Evolutionary conservation across 768 basidiomycete species (phyloP).

Genomic region (Hericium erinaceus): DNA sequence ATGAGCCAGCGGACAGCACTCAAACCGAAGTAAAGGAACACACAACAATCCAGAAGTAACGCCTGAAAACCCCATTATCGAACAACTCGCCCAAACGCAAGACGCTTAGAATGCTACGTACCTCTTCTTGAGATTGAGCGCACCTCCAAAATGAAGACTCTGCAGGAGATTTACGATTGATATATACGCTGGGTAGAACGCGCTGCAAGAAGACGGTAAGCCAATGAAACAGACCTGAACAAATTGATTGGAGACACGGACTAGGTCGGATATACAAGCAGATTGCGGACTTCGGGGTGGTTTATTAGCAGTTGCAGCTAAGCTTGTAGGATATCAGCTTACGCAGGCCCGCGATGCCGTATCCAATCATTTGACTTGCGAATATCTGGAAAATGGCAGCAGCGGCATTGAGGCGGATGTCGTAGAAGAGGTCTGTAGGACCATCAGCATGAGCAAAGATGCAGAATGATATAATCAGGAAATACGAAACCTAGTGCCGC

Average conservation of each 20-base stretch:
- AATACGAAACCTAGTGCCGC: conserved; percentile 39
- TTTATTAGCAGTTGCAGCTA: neutral
- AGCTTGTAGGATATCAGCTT: conserved; percentile 1
- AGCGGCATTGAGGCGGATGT: conserved; percentile 36
- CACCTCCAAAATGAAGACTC: conserved; percentile 40
- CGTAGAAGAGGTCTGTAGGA: conserved; percentile 39
- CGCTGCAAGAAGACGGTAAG: conserved; percentile 13
- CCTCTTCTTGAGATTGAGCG: conserved; percentile 40
- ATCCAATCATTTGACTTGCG: conserved; percentile 33
- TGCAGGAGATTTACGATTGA: conserved; percentile 44
- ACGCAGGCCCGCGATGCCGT: conserved; percentile 23
- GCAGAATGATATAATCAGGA: neutral
- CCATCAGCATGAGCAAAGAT: neutral
- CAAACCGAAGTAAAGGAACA: conserved; percentile 3
- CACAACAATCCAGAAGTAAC: conserved; percentile 48
- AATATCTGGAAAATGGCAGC: conserved; percentile 50
- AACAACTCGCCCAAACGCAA: neutral
- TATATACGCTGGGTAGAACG: conserved; percentile 44
- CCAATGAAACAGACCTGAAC: neutral
- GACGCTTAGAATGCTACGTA: neutral
- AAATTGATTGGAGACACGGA: conserved; percentile 14
- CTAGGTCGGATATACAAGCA: conserved; percentile 47
- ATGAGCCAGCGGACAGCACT: neutral
- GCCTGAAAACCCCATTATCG: conserved; percentile 8
- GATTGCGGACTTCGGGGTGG: conserved; percentile 13